Percentiles rank a stretch among this genome's conserved stretches.
These are phyloP conservation scores for Setaria viridis DNA, from an alignment of 202 grass and related monocot species.

Conservation along the genomic window DNA sequence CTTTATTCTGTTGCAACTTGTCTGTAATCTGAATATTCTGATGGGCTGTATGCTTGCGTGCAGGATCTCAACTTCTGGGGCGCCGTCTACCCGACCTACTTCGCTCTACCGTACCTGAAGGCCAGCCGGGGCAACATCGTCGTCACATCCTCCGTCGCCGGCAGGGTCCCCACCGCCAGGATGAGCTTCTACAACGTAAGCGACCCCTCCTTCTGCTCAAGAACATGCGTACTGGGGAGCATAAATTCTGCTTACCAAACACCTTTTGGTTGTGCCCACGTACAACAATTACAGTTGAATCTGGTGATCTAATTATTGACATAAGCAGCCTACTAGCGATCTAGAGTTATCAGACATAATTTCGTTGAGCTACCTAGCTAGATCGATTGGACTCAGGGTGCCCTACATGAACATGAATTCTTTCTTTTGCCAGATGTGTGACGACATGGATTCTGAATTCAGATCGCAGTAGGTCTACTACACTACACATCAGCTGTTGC, in stretches of 20 bases:
- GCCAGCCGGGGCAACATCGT: constrained; percentile 80
- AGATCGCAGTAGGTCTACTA: background rate
- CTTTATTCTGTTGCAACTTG: background rate
- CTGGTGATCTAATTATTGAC: background rate
- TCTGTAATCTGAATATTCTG: background rate
- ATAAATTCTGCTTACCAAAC: constrained; percentile 33
- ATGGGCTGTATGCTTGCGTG: background rate
- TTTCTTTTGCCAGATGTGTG: background rate
- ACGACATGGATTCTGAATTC: background rate
- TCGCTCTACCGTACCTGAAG: constrained; percentile 80
- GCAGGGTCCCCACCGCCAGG: constrained; percentile 69
- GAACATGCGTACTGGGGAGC: background rate
- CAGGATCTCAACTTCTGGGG: constrained; percentile 96
- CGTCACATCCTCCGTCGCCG: constrained; percentile 82
- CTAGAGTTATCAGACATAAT: background rate
- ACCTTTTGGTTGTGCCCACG: background rate
- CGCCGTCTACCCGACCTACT: constrained; percentile 79
- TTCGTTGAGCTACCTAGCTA: background rate
- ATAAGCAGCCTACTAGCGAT: background rate
- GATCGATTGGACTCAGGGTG: background rate
- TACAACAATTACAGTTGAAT: constrained; percentile 4
- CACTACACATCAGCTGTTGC: background rate
- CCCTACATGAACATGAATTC: background rate
- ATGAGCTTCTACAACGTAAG: constrained; percentile 90
- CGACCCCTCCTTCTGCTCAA: background rate